These are phyloP conservation scores for Effrenium voratum DNA, from an alignment of 73 alveolate species.

Conservation along the genomic window DNA sequence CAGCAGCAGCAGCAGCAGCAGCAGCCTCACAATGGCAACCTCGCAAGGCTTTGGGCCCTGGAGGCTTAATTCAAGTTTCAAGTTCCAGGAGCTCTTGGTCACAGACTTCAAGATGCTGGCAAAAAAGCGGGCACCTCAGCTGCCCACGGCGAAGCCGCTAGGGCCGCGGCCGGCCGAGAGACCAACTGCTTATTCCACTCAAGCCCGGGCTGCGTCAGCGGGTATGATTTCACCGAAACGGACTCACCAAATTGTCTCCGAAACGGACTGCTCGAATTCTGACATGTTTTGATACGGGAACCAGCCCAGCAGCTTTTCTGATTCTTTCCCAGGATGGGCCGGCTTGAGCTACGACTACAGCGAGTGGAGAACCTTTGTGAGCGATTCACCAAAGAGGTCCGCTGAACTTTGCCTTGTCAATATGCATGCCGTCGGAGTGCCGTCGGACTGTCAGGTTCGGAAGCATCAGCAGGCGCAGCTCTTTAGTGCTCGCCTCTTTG, in stretches of 20 bases:
- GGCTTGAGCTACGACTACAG: conserved; percentile 53
- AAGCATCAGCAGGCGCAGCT: conserved; percentile 52
- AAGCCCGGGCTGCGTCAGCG: too few species aligned
- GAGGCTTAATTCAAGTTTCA: too few species aligned
- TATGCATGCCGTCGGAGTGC: neutral
- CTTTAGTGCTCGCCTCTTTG: conserved; percentile 61
- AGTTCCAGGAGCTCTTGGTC: conserved; percentile 50
- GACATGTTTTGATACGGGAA: too few species aligned
- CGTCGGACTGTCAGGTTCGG: neutral
- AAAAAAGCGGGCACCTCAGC: neutral
- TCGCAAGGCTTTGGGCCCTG: too few species aligned
- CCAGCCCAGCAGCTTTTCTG: too few species aligned
- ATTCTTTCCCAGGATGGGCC: conserved; percentile 89
- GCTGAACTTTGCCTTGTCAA: neutral
- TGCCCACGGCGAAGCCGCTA: neutral
- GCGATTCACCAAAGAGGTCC: conserved; percentile 56
- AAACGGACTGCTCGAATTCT: too few species aligned
- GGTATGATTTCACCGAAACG: too few species aligned
- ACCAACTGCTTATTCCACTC: too few species aligned
- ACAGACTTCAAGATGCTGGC: conserved; percentile 58
- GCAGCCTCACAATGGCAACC: too few species aligned
- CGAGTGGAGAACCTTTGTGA: conserved; percentile 54
- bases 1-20: too few species aligned
- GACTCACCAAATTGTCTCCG: too few species aligned
- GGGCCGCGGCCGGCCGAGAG: too few species aligned